Conservation (phyloP, 2,329 filamentous ascomycete species). For the Trichoderma afroharzianum region DNA sequence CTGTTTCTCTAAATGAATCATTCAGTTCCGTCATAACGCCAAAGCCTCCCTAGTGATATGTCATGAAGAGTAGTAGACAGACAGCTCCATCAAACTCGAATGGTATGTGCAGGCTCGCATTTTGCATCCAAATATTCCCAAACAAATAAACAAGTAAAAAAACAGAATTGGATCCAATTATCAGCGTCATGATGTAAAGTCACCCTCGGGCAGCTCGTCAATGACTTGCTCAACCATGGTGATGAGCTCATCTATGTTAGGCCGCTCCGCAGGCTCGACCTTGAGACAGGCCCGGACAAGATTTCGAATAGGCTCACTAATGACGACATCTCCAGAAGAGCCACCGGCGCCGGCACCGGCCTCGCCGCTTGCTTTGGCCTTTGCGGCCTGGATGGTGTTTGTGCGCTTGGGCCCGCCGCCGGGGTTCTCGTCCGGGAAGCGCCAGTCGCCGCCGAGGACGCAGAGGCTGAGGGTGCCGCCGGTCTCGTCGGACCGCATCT, state of each 20-base stretch:
- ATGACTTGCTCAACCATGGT: constrained; percentile 72
- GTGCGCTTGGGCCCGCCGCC: constrained; percentile 46
- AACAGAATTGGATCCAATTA: background rate
- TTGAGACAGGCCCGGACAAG: constrained; percentile 81
- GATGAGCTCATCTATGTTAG: constrained; percentile 82
- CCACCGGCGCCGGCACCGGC: constrained; percentile 23
- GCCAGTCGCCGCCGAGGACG: constrained; percentile 90
- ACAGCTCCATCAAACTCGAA: background rate
- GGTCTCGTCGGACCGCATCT: constrained; percentile 92
- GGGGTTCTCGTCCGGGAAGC: constrained; percentile 84
- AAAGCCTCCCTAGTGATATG: background rate
- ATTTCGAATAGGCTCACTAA: constrained; percentile 80
- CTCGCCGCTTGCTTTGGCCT: constrained; percentile 25
- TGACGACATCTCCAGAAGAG: constrained; percentile 42
- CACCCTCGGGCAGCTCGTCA: constrained; percentile 52
- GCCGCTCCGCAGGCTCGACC: constrained; percentile 83
- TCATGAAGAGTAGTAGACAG: background rate
- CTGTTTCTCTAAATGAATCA: background rate
- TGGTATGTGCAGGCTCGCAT: constrained; percentile 5
- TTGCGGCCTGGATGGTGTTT: constrained; percentile 38
- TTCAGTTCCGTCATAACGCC: constrained; percentile 5
- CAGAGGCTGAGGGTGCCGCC: constrained; percentile 91
- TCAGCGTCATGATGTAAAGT: constrained; percentile 19
- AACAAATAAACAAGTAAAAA: background rate
- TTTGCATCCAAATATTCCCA: background rate